A percentile compares a stretch with the other conserved stretches of the same genome.
phyloP scores from a whole-genome alignment of 441 rosid species.

The Erodium trifolium region DNA sequence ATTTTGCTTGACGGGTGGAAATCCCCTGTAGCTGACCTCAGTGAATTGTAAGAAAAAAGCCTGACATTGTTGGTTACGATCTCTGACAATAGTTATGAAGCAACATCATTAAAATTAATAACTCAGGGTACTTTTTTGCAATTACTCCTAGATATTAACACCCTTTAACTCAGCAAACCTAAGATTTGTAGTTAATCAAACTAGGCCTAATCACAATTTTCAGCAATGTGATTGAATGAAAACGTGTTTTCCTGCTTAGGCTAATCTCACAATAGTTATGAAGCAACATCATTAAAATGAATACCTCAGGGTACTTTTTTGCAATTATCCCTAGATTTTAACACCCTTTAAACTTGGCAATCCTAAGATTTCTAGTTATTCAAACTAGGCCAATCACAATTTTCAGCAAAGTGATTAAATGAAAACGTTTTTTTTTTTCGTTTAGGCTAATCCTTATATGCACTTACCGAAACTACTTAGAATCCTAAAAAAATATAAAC shows the following conservation, averaged over 20 bases:
- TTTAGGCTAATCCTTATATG: too few relatives aligned
- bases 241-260: too few relatives aligned
- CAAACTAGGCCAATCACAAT: not conserved
- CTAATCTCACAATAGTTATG: not conserved
- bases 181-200: not conserved
- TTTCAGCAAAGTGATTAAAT: not conserved
- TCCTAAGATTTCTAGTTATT: not conserved
- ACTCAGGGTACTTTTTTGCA: too few relatives aligned
- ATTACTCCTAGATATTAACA: too few relatives aligned
- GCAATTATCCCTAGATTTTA: too few relatives aligned
- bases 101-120: too few relatives aligned
- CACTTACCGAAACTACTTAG: not conserved
- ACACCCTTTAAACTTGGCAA: not conserved
- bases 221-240: not conserved
- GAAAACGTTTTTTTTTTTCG: too few relatives aligned
- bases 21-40: conserved; percentile 64
- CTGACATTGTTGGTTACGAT: conserved; percentile 57
- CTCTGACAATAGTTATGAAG: conserved; percentile 29
- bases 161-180: not conserved
- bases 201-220: not conserved
- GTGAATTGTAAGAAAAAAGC: conserved; percentile 55
- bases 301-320: too few relatives aligned
- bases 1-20: conserved; percentile 74
- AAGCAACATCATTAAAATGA: too few relatives aligned
- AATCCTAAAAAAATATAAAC: not conserved